These are phyloP conservation scores for Chlorella sp. DNA, from an alignment of 139 green algal genomes.

Conservation along the genomic window DNA sequence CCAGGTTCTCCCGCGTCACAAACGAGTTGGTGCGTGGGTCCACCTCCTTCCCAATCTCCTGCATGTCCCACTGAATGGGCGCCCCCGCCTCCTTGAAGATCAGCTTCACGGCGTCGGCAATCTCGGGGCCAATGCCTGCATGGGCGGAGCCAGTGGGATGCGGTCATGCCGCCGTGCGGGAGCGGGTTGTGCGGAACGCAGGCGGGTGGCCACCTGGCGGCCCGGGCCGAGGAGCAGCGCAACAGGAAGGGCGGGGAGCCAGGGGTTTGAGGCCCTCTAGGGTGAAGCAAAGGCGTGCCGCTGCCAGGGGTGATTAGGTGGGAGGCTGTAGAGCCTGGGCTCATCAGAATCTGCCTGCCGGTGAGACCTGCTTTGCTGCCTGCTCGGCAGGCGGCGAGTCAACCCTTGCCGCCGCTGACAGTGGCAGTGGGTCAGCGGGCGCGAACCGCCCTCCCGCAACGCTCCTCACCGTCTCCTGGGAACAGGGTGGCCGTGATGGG, in stretches of 20 bases:
- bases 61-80: constrained; percentile 93
- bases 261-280: background rate
- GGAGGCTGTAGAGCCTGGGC: no score
- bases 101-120: constrained; percentile 79
- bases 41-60: constrained; percentile 82
- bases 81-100: constrained; percentile 85
- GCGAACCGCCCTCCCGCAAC: no score
- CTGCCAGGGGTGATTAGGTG: no score
- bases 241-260: background rate
- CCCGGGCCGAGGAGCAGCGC: no score
- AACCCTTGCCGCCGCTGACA: background rate
- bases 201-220: background rate
- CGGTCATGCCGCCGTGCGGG: background rate
- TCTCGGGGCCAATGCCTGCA: constrained; percentile 92
- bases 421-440: no score
- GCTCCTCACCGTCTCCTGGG: constrained; percentile 51
- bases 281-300: no score
- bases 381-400: constrained; percentile 12
- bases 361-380: no score
- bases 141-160: background rate
- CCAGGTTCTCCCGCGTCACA: constrained; percentile 93
- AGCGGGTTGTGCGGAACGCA: background rate
- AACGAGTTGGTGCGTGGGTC: constrained; percentile 94
- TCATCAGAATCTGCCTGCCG: no score
- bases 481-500: constrained; percentile 50